A percentile compares a stretch with the other conserved stretches of the same genome.
Evolutionary conservation across 371 early-diverging fungal species (phyloP).

Genomic region (Massospora cicadina): DNA sequence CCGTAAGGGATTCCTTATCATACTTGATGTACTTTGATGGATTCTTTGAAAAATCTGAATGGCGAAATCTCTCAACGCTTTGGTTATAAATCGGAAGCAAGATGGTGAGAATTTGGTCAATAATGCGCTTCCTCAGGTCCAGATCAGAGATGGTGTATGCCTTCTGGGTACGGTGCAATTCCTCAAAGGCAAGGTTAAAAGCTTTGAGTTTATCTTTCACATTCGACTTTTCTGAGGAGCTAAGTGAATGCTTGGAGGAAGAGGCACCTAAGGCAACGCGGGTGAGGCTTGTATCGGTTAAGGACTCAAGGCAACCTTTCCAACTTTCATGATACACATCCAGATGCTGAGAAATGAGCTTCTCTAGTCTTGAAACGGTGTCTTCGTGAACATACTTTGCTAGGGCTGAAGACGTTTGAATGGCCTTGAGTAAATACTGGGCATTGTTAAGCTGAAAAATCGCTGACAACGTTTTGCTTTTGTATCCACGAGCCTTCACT

Average conservation of each 20-base stretch:
- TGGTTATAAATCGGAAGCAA: constrained; percentile 61
- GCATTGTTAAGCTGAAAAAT: constrained; percentile 72
- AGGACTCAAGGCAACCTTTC: constrained; percentile 46
- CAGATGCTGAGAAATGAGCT: constrained; percentile 32
- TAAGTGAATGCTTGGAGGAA: constrained; percentile 19
- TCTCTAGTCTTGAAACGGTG: constrained; percentile 36
- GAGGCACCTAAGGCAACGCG: constrained; percentile 8
- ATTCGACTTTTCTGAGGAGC: constrained; percentile 40
- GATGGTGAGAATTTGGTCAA: constrained; percentile 51
- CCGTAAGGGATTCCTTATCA: constrained; percentile 42
- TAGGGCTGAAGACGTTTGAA: constrained; percentile 34
- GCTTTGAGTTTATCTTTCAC: constrained; percentile 69
- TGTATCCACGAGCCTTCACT: constrained; percentile 47
- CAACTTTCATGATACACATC: constrained; percentile 51
- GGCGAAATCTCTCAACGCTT: constrained; percentile 46
- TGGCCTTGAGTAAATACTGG: constrained; percentile 46
- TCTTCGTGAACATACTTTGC: constrained; percentile 15
- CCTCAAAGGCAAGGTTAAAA: constrained; percentile 72
- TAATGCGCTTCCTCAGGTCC: constrained; percentile 47
- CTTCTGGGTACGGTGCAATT: constrained; percentile 46
- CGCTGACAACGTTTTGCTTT: constrained; percentile 44
- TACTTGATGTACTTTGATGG: constrained; percentile 67
- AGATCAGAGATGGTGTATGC: constrained; percentile 64
- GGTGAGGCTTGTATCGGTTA: constrained; percentile 57
- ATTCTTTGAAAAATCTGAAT: constrained; percentile 55